Base-by-base conservation (phyloP, 106 monocot genomes). In the Apostasia ramifera region DNA sequence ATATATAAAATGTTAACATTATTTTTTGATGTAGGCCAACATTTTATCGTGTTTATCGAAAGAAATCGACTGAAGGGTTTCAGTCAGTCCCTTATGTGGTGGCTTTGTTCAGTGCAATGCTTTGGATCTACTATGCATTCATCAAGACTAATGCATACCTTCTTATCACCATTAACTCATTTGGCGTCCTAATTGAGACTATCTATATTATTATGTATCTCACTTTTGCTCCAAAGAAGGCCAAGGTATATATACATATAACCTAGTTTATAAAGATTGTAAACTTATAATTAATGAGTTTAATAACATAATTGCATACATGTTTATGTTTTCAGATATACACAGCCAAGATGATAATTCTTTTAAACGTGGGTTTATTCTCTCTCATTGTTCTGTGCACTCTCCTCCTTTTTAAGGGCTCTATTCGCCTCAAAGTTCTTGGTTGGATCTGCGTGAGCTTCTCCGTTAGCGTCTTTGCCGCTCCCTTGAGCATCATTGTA, bases 401-500 rank as follows among this genome's bases (percentile, higher is more conserved):
- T 3, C 53, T 72, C 2, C 63, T 72, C 5, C 48, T 72, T 9
- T 5, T 43, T 9, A 63, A 63, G 14, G 49, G 61, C 9, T 2
- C 9, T 0, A 6, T 53, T 10, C 72, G 72, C 8, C 14, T 72
- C 9, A 55, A 62, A 54, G 61, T 63, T 50, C 63, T 72, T 9
- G 72, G 72, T 0, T 72, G 72, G 72, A 63, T 72, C 4, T 72
- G 72, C 13, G 72, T 72, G 7, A 54, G 47, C 5, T 72, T 72
- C 41, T 61, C 72, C 50, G 72, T 72, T 49, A 54, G 72, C 63
- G 72, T 72, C 10, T 72, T 72, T n/a, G 72, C 54, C 4, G 72
- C 71, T 41, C 71, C 71, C 39, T 72, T 72, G 48, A 72, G 71
- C 62, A 62, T 72, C 61, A 72, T 72, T 11, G 71, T 72, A 62